phyloP scores from a whole-genome alignment of 2,329 filamentous ascomycete genomes.

The Orbilia javanica region DNA sequence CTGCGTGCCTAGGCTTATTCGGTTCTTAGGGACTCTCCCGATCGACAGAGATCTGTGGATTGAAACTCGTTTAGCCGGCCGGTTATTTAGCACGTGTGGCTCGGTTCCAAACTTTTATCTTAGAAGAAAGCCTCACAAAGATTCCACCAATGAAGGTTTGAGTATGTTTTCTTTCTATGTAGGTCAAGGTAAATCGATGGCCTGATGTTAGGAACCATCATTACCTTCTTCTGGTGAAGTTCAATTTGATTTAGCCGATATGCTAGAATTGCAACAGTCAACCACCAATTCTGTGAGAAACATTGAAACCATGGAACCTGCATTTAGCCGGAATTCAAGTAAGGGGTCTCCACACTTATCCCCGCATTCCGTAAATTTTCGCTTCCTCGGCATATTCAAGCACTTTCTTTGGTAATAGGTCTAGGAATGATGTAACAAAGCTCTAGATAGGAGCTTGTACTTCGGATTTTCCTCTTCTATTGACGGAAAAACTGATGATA shows the following conservation, averaged over 20 bases:
- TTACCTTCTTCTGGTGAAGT: constrained; percentile 18
- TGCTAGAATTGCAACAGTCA: background rate
- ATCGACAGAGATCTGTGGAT: too few relatives aligned
- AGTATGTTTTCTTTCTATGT: background rate
- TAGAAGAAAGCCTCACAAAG: background rate
- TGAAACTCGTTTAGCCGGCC: constrained; percentile 6
- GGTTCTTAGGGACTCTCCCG: too few relatives aligned
- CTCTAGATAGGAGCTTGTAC: too few relatives aligned
- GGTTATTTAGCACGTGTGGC: constrained; percentile 12
- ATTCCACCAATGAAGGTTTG: constrained; percentile 39
- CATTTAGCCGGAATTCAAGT: constrained; percentile 41
- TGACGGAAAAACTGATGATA: constrained; percentile 49
- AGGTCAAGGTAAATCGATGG: constrained; percentile 4
- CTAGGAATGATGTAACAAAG: background rate
- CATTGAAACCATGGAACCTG: constrained; percentile 25
- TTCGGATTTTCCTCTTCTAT: constrained; percentile 21
- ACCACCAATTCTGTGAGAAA: background rate
- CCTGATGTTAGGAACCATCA: background rate
- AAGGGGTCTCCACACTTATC: constrained; percentile 27
- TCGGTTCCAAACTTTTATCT: constrained; percentile 31
- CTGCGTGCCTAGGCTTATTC: too few relatives aligned
- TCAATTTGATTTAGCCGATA: constrained; percentile 26
- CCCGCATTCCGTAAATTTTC: constrained; percentile 12
- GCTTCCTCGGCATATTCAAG: constrained; percentile 6
- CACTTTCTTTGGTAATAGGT: background rate